These are phyloP conservation scores for Argentina anserina DNA, from an alignment of 306 rosid species.

Conservation along the genomic window DNA sequence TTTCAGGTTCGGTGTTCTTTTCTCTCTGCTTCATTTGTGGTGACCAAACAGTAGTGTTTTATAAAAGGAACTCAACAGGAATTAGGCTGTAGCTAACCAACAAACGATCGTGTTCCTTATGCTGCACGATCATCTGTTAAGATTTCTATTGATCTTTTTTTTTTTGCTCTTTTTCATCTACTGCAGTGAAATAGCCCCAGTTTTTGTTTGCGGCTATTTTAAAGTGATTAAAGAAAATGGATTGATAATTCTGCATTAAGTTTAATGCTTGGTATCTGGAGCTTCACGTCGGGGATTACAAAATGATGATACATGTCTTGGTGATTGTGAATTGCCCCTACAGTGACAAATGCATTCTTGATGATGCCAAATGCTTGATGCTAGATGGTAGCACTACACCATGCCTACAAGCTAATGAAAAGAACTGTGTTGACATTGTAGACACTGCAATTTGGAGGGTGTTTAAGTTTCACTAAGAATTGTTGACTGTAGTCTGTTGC, in stretches of 20 bases:
- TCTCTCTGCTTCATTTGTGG: background rate
- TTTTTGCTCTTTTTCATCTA: constrained; percentile 5
- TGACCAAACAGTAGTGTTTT: background rate
- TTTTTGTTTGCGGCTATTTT: constrained; percentile 24
- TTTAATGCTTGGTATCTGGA: constrained; percentile 39
- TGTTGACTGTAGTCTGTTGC: constrained; percentile 37
- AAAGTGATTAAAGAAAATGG: constrained; percentile 35
- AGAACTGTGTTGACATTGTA: constrained; percentile 50
- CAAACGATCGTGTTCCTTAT: constrained; percentile 2
- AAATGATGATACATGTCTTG: constrained; percentile 43
- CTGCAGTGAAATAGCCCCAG: constrained; percentile 38
- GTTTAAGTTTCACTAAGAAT: constrained; percentile 44
- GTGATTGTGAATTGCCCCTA: constrained; percentile 33
- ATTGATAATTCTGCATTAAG: constrained; percentile 19
- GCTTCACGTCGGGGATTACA: constrained; percentile 37
- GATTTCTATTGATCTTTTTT: background rate
- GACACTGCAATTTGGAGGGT: constrained; percentile 54
- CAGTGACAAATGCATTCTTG: constrained; percentile 46
- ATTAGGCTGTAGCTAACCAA: constrained; percentile 1
- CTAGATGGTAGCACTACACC: constrained; percentile 32
- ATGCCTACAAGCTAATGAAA: constrained; percentile 41
- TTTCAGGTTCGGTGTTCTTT: background rate
- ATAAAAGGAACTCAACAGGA: background rate
- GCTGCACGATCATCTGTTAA: background rate
- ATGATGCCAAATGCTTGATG: constrained; percentile 40